Base-by-base conservation (phyloP, 2,329 filamentous ascomycete species). In the Laburnicola sp. region DNA sequence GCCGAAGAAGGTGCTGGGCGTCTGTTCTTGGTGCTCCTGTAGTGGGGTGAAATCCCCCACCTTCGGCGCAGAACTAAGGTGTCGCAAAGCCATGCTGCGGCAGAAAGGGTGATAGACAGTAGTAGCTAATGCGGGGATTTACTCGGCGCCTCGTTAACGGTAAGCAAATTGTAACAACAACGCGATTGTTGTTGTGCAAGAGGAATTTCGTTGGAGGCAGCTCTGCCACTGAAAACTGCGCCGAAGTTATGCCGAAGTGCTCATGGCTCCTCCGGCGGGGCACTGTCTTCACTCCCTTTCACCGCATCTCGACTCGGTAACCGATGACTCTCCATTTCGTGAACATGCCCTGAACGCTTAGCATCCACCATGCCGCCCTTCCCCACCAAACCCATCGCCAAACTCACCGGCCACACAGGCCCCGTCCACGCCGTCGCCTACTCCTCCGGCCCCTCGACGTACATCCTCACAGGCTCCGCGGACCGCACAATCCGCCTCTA, bases 401-500 rank as follows among this genome's bases (percentile, higher is more conserved):
- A 62, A 48, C 70, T 77, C 32, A 71, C 69, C 35, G 75, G 75
- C 53, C 74, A 76, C 49, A 70, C 64, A 59, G 74, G 75, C 53
- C 74, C 75, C 51, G 76, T 82, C 44, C 77, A 81, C 63, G 76
- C 77, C 53, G 65, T 81, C 51, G 74, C 75, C 41, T 82, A 79
- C 72, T 78, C 75, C 50, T 72, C 77, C 42, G 77, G 76, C 46
- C 57, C 66, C n/a, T 74, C 76, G 26, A 74, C 79, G 64, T 81
- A 81, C 61, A 68, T 97, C 69, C 83, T 97, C 52, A 91, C 91
- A 31, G 92, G 93, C 65, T 91, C 87, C 30, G 83, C 89, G 45
- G 93, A 97, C 79, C 89, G 91, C 56, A 82, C 84, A 11, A 86
- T 97, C 70, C 86, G 92, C 50, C 86, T 97, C 35, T 95, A 91